Base-by-base conservation (phyloP, 768 basidiomycete species). In the Kondoa malvinella region DNA sequence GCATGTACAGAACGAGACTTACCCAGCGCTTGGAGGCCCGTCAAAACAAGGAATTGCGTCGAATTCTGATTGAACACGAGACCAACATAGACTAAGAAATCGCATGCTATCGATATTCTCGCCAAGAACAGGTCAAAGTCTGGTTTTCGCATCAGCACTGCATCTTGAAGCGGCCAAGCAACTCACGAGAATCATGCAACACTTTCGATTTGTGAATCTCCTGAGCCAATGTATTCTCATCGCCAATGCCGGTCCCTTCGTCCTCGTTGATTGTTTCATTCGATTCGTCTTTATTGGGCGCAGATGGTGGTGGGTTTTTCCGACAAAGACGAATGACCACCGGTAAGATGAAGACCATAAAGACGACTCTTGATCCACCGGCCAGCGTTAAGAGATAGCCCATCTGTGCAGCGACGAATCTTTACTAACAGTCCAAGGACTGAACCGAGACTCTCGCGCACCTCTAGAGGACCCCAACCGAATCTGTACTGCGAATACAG, bases 71-170 rank as follows among this genome's bases (percentile, higher is more conserved):
- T 50, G 63, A 73, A 67, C 56, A 66, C 58, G 30, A 72, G 67
- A 56, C 34, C 57, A 34, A 65, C 2, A 68, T 72, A 75, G 34
- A 61, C 69, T 58, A 65, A 0, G 3, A 71, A 26, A 66, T 74
- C 71, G 68, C 72, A 21, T 4, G 59, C 1, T 32, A 74, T 68
- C 4, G 69, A 70, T 30, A 63, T n/a, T 21, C 69, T 67, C 0
- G 73, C 70, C 58, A 75, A 70, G 26, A n/a, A 21, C 4, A 74
- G 65, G 68, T 75, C 74, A 29, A 74, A 74, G 60, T 73, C 73
- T 73, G n/a, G n/a, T n/a, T n/a, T n/a, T n/a, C n/a, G n/a, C n/a
- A 66, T 14, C 16, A 31, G 27, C 58, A 12, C 14, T 21, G 16
- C 58, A 67, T 14, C 68, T 57, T 59, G 25, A 29, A 25, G 50